phyloP scores from a whole-genome alignment of 805 yeast species.

The Phaffomyces antillensis region DNA sequence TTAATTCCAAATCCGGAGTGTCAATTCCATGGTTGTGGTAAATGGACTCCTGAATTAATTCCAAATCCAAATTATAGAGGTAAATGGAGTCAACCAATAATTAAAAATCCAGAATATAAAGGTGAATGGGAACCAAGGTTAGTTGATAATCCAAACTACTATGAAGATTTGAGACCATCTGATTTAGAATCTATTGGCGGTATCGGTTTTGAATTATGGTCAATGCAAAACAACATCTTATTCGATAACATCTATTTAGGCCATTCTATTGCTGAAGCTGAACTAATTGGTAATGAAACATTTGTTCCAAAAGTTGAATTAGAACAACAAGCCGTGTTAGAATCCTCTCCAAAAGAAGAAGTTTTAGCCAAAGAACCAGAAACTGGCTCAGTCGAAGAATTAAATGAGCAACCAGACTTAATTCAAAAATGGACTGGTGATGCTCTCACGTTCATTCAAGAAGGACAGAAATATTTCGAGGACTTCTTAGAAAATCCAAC shows the following conservation, averaged over 20 bases:
- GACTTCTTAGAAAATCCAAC: slow-evolving; percentile 41
- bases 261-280: slow-evolving; percentile 79
- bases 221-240: slow-evolving; percentile 66
- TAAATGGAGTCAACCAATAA: slow-evolving; percentile 63
- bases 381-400: neutral
- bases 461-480: slow-evolving; percentile 28
- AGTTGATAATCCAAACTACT: slow-evolving; percentile 65
- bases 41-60: slow-evolving; percentile 64
- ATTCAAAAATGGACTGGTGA: neutral
- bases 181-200: slow-evolving; percentile 67
- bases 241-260: slow-evolving; percentile 86
- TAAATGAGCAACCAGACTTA: neutral
- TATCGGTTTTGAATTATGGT: slow-evolving; percentile 85
- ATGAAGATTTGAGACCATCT: slow-evolving; percentile 50
- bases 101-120: slow-evolving; percentile 67
- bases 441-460: neutral
- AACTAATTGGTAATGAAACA: slow-evolving; percentile 70
- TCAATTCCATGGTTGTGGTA: slow-evolving; percentile 66
- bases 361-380: slow-evolving; percentile 22
- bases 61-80: slow-evolving; percentile 70
- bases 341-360: slow-evolving; percentile 29
- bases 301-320: slow-evolving; percentile 47
- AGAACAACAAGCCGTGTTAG: slow-evolving; percentile 39
- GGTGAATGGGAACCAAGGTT: slow-evolving; percentile 72
- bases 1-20: slow-evolving; percentile 70